Evolutionary conservation across 192 early-diverging fungal genomes (phyloP).

Genomic region (Coemansia sp.): DNA sequence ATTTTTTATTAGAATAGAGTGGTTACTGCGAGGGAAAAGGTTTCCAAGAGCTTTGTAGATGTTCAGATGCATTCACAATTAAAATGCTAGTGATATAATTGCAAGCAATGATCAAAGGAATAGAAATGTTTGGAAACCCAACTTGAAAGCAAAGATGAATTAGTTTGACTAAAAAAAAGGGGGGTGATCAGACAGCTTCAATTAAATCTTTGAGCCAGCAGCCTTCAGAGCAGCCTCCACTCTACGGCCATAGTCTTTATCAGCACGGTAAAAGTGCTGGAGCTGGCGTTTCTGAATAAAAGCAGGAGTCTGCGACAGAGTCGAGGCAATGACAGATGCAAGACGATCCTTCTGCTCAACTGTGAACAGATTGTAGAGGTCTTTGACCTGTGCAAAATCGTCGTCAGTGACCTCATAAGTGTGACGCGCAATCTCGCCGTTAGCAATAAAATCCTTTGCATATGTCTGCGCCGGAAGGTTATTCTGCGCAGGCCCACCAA

Average conservation of each 20-base stretch:
- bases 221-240: constrained; percentile 64
- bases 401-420: constrained; percentile 57
- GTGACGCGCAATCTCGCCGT: constrained; percentile 63
- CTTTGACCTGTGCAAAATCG: constrained; percentile 67
- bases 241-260: constrained; percentile 69
- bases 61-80: not conserved
- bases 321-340: constrained; percentile 61
- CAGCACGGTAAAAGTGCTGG: constrained; percentile 69
- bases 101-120: too few species aligned
- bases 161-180: not conserved
- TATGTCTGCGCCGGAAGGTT: constrained; percentile 57
- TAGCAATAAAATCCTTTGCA: constrained; percentile 45
- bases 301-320: constrained; percentile 62
- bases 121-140: too few species aligned
- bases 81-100: too few species aligned
- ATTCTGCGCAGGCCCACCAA: constrained; percentile 61
- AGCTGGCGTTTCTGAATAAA: constrained; percentile 71
- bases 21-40: not conserved
- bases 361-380: constrained; percentile 66
- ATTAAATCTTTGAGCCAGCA: constrained; percentile 54
- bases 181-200: not conserved
- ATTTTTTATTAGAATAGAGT: not conserved
- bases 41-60: not conserved
- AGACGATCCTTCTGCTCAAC: constrained; percentile 62
- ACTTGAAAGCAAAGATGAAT: not conserved